Evolutionary conservation across 495 filamentous ascomycete genomes (phyloP), one percentile per base, ranked within the genome.

Genomic region (Podospora fimiseda): DNA sequence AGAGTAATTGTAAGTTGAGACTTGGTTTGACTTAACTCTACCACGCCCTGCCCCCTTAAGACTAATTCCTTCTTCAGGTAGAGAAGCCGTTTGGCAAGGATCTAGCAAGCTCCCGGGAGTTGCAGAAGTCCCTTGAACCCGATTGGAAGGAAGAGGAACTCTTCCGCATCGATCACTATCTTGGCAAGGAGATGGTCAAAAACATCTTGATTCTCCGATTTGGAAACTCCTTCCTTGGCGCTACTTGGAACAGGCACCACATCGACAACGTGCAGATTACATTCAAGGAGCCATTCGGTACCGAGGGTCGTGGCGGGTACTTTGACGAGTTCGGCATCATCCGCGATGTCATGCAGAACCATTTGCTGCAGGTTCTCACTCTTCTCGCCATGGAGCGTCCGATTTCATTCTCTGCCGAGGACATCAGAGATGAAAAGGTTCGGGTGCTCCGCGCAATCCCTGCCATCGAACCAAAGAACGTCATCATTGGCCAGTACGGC

Each of bases 101-200:
- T 68, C 80, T 99, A 48, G 80, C 79, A 41, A 95, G 89, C 78
- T 97, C 94, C 40, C 85, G 94, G 47, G 89, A 95, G 63, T 81
- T 99, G 41, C 90, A 97, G 62, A 94, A 89, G 69, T 92, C 94
- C 2, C 79, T 99, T 46, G 90, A 91, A 61, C 94, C 94, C 27
- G 89, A 97, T 76, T 99, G 94, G 94, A 95, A 87, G 66, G 94
- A 99, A 71, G 94, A 99, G 43, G 94, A 99, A 76, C 88, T 97
- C 60, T 99, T 94, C 83, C 92, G 94, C 64, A 99, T 99, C 64
- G 94, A 99, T 70, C 94, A 99, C 75, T 99, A 99, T 69, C 81
- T 99, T 38, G 94, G 94, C 60, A 99, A 99, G 82, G 94, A 99
- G 77, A 99, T 99, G 94, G 94, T 99, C 51, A 99, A 99, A 82